These are phyloP conservation scores for Solanum dulcamara DNA, from an alignment of 257 asterid species.

Conservation along the genomic window DNA sequence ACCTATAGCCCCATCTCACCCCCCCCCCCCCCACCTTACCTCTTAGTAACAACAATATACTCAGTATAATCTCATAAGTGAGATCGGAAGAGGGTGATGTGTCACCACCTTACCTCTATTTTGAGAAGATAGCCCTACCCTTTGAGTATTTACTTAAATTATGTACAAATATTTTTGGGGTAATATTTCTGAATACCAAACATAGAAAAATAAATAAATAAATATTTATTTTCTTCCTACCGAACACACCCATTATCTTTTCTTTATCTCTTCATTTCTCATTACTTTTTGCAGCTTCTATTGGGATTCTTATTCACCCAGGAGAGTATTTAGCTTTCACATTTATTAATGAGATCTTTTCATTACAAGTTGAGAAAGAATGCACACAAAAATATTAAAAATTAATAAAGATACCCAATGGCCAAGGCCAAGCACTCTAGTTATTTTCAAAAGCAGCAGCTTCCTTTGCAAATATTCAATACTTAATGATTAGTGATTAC, in stretches of 20 bases:
- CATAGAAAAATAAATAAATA: neutral
- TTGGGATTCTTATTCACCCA: neutral
- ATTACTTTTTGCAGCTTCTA: neutral
- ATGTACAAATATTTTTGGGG: neutral
- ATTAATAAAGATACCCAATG: too few relatives aligned
- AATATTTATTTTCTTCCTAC: too few relatives aligned
- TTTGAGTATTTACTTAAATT: too few relatives aligned
- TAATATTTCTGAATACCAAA: neutral
- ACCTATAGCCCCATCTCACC: too few relatives aligned
- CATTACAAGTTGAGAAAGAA: neutral
- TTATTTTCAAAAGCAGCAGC: neutral
- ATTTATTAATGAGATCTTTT: neutral
- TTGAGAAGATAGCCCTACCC: neutral
- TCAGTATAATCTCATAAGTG: too few relatives aligned
- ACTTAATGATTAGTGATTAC: neutral
- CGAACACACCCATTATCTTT: too few relatives aligned
- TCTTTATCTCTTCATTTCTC: neutral
- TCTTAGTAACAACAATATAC: too few relatives aligned
- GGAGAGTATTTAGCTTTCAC: neutral
- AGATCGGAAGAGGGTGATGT: too few relatives aligned
- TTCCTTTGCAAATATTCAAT: neutral
- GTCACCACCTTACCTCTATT: too few relatives aligned
- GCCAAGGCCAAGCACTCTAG: neutral
- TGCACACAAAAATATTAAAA: too few relatives aligned
- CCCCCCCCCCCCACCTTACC: neutral